Percentiles rank a stretch among this genome's conserved stretches.
These are phyloP conservation scores for Dorcoceras hygrometricum DNA, from an alignment of 257 asterid genomes.

Conservation along the genomic window DNA sequence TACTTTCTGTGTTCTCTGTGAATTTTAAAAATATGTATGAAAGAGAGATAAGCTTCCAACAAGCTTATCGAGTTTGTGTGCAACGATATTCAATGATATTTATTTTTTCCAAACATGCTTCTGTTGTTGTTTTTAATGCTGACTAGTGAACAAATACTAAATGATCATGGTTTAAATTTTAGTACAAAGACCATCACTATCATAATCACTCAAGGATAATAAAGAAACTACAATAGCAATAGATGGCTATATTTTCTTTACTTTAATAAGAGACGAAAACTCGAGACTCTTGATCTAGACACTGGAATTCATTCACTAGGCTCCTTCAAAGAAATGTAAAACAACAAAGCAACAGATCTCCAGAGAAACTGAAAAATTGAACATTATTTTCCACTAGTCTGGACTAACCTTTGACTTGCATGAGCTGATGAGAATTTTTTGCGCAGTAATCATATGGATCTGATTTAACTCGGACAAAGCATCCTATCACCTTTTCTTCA, in stretches of 20 bases:
- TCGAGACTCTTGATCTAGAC: conserved; percentile 4
- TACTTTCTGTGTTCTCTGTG: background rate
- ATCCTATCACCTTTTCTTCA: conserved; percentile 67
- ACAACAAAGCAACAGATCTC: conserved; percentile 19
- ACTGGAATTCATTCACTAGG: background rate
- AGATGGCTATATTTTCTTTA: background rate
- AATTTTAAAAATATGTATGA: too few species aligned
- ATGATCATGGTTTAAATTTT: too few species aligned
- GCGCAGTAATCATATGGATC: conserved; percentile 41
- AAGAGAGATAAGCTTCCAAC: background rate
- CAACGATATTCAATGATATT: background rate
- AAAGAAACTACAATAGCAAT: background rate
- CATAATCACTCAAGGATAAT: background rate
- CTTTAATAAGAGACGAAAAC: background rate
- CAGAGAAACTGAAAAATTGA: conserved; percentile 10
- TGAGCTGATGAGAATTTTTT: conserved; percentile 48
- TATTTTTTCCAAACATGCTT: background rate
- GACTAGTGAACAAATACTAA: background rate
- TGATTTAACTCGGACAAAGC: conserved; percentile 58
- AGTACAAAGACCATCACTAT: too few species aligned
- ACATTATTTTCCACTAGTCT: conserved; percentile 3
- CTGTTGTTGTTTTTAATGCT: background rate
- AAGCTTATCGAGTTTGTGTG: background rate
- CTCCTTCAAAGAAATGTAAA: conserved; percentile 14
- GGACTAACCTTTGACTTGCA: conserved; percentile 73